Percentiles rank a stretch among this genome's conserved stretches.
Evolutionary conservation across 345 rosid genomes (phyloP).

Genomic region (Alliaria petiolata): DNA sequence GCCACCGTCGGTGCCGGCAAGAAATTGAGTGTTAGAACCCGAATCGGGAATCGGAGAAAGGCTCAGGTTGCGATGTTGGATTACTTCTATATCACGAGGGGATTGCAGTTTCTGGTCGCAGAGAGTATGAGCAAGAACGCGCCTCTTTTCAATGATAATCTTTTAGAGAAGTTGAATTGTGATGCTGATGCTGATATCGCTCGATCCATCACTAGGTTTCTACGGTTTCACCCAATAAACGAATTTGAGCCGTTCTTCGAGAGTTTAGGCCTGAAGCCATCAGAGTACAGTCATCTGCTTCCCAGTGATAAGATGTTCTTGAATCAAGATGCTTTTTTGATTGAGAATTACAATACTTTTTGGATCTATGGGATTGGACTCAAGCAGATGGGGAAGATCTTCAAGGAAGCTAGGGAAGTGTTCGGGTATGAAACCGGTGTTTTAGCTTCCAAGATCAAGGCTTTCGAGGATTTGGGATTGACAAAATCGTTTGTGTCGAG

Average conservation of each 20-base stretch:
- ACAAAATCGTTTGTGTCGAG: conserved; percentile 37
- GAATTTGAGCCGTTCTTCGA: conserved; percentile 80
- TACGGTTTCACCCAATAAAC: conserved; percentile 67
- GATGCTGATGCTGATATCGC: conserved; percentile 32
- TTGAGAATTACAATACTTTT: conserved; percentile 59
- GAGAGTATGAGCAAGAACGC: conserved; percentile 63
- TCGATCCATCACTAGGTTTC: conserved; percentile 37
- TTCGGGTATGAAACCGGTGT: conserved; percentile 46
- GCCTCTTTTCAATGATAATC: conserved; percentile 43
- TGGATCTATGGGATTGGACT: conserved; percentile 52
- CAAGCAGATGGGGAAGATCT: conserved; percentile 52
- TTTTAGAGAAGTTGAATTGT: conserved; percentile 32
- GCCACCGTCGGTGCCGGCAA: conserved; percentile 1
- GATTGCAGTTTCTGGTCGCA: conserved; percentile 50
- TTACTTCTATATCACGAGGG: conserved; percentile 58
- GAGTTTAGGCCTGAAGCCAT: conserved; percentile 59
- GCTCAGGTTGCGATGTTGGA: conserved; percentile 66
- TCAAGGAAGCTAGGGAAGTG: conserved; percentile 49
- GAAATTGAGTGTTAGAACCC: not conserved
- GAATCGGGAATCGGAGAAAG: not conserved
- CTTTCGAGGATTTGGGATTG: conserved; percentile 58
- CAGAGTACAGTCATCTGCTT: conserved; percentile 44
- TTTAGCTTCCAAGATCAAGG: conserved; percentile 47
- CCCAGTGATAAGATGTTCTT: conserved; percentile 49
- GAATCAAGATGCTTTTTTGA: conserved; percentile 53